phyloP scores from a whole-genome alignment of 2,329 filamentous ascomycete genomes.

The Nigrospora sphaerica region DNA sequence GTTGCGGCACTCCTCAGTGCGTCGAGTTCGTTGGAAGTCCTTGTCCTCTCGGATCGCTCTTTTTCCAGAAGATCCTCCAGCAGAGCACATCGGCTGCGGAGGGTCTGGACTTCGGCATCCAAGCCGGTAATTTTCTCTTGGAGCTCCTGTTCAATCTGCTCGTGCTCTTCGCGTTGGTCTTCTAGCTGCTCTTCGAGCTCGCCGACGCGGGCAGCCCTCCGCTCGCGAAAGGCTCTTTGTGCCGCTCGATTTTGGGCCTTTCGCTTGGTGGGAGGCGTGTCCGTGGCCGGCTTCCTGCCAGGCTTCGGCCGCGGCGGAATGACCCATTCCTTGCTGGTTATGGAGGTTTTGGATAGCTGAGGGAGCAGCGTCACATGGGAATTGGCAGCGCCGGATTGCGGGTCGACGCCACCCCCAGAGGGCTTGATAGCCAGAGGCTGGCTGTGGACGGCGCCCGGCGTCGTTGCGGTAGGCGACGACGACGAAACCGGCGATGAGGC shows the following conservation, averaged over 20 bases:
- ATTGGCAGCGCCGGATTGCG: conserved; percentile 40
- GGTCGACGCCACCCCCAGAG: conserved; percentile 6
- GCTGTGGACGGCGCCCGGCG: conserved; percentile 12
- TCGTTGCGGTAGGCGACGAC: conserved; percentile 19
- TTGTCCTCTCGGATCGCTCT: conserved; percentile 42
- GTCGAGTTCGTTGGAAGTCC: conserved; percentile 19
- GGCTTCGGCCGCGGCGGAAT: conserved; percentile 81
- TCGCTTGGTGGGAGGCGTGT: conserved; percentile 86
- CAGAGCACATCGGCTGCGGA: conserved; percentile 52
- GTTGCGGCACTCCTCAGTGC: conserved; percentile 10
- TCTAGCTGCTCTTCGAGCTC: conserved; percentile 65
- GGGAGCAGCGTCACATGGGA: conserved; percentile 31
- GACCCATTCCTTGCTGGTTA: conserved; percentile 81
- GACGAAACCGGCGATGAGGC: conserved; percentile 19
- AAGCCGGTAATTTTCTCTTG: conserved; percentile 51
- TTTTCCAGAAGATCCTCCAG: conserved; percentile 58
- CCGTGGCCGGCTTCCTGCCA: conserved; percentile 86
- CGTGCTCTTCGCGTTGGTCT: conserved; percentile 48
- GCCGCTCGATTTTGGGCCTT: conserved; percentile 93
- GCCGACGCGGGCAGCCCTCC: conserved; percentile 76
- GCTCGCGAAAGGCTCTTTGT: conserved; percentile 83
- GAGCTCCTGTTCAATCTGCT: conserved; percentile 50
- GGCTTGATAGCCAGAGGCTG: conserved; percentile 21
- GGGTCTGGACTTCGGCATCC: conserved; percentile 60
- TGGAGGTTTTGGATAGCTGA: conserved; percentile 42